phyloP scores from a whole-genome alignment of 306 rosid species.

The Trifolium subterraneum region DNA sequence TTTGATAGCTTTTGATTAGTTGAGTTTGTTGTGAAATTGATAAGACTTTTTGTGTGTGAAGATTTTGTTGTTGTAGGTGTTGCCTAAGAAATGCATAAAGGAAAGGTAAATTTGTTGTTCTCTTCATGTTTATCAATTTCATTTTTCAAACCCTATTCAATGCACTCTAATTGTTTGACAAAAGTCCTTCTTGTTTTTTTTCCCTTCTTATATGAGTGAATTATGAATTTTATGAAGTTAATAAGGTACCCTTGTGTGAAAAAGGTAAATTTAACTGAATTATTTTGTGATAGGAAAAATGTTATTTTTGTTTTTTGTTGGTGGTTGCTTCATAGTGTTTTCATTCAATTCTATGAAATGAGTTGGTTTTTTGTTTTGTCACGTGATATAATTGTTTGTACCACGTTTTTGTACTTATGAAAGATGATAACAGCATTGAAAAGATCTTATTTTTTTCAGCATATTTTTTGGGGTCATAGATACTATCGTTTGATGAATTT shows the following conservation, averaged over 20 bases:
- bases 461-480: conserved; percentile 29
- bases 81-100: conserved; percentile 68
- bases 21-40: conserved; percentile 26
- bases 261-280: conserved; percentile 12
- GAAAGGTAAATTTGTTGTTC: conserved; percentile 61
- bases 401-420: conserved; percentile 37
- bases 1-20: conserved; percentile 34
- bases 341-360: not conserved
- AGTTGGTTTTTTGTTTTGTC: conserved; percentile 15
- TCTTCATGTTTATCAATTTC: not conserved
- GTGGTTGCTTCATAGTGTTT: conserved; percentile 25
- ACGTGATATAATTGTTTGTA: conserved; percentile 31
- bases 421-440: conserved; percentile 47
- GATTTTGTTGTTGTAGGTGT: conserved; percentile 31
- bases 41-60: conserved; percentile 33
- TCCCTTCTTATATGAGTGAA: not conserved
- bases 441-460: conserved; percentile 33
- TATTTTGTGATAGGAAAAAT: conserved; percentile 3
- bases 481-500: conserved; percentile 41
- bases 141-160: not conserved
- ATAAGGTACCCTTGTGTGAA: conserved; percentile 28
- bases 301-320: conserved; percentile 30
- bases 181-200: not conserved
- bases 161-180: conserved; percentile 4
- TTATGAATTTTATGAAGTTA: not conserved